Percentiles rank a stretch among this genome's conserved stretches.
Conservation (phyloP, 805 yeast genomes). For the Citeromyces matritensis region DNA sequence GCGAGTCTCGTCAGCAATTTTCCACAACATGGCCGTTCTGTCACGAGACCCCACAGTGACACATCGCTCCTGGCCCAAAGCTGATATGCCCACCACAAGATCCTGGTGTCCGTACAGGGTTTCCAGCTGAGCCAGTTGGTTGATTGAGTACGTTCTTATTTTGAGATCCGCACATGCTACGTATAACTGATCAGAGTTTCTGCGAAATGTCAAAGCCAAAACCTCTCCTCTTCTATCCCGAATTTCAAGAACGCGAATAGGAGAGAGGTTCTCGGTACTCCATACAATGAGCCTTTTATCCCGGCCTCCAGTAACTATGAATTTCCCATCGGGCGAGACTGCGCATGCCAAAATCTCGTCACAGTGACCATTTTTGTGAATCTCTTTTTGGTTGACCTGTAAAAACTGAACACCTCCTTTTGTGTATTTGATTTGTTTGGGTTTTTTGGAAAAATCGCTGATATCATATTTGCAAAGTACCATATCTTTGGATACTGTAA, state of each 20-base stretch:
- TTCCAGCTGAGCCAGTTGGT: conserved; percentile 81
- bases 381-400: conserved; percentile 25
- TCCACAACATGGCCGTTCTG: conserved; percentile 93
- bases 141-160: conserved; percentile 74
- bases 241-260: conserved; percentile 66
- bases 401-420: conserved; percentile 43
- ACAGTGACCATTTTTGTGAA: conserved; percentile 54
- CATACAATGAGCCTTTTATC: conserved; percentile 75
- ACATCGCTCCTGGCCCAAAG: conserved; percentile 79
- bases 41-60: conserved; percentile 94
- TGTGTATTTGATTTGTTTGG: conserved; percentile 46
- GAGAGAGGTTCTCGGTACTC: conserved; percentile 67
- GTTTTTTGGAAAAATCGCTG: conserved; percentile 35
- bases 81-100: conserved; percentile 64
- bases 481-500: conserved; percentile 72
- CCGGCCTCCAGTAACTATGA: conserved; percentile 81
- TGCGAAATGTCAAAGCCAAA: conserved; percentile 60
- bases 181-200: conserved; percentile 70
- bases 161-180: conserved; percentile 90
- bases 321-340: conserved; percentile 76
- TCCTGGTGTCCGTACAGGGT: conserved; percentile 94
- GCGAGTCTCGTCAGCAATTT: conserved; percentile 88
- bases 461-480: conserved; percentile 73
- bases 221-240: conserved; percentile 59
- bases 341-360: conserved; percentile 70